Percentiles rank a stretch among this genome's conserved stretches.
Conservation (phyloP, 257 asterid species). For the Solanum bulbocastanum region DNA sequence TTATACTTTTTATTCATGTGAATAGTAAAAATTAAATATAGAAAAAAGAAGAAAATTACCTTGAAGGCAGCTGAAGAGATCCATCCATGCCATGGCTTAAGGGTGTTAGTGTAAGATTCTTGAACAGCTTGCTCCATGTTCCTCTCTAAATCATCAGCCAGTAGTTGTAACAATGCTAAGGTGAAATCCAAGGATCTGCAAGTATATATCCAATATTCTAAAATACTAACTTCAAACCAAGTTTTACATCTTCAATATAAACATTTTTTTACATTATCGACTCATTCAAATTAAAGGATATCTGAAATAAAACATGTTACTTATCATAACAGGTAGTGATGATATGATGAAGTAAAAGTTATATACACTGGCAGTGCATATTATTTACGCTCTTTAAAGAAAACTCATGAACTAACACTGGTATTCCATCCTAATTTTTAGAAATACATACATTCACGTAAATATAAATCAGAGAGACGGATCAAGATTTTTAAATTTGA, state of each 20-base stretch:
- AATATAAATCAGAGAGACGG: not conserved
- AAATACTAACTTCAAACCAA: not conserved
- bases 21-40: not conserved
- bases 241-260: too few relatives aligned
- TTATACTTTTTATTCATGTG: not conserved
- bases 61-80: constrained; percentile 72
- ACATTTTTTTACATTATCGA: not conserved
- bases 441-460: not conserved
- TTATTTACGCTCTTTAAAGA: not conserved
- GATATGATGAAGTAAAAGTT: not conserved
- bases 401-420: not conserved
- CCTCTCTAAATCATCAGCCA: constrained; percentile 51
- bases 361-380: not conserved
- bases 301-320: not conserved
- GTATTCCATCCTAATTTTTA: not conserved
- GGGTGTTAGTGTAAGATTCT: constrained; percentile 49
- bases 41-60: constrained; percentile 16
- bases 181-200: constrained; percentile 76
- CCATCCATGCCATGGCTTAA: constrained; percentile 98
- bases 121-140: constrained; percentile 70
- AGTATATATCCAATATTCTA: not conserved
- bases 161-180: constrained; percentile 36
- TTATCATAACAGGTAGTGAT: not conserved
- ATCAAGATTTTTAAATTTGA: not conserved
- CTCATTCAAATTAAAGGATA: not conserved